Conservation (phyloP, 768 basidiomycete species). For the Trametes villosa region DNA sequence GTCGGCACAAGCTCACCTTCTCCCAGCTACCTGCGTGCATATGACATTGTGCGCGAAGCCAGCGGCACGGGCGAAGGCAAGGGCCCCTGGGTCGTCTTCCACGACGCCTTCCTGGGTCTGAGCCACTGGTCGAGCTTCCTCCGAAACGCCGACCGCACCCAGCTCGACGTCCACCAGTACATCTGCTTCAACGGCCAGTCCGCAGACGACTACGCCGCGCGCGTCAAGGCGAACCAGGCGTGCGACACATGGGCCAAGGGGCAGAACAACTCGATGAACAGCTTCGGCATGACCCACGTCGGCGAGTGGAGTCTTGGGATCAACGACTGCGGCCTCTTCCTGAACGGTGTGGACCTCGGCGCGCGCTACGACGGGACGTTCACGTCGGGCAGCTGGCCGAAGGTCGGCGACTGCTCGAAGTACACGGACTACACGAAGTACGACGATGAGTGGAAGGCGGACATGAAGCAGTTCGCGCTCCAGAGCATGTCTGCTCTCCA, state of each 20-base stretch:
- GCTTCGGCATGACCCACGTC: slow-evolving; percentile 80
- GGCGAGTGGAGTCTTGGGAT: slow-evolving; percentile 92
- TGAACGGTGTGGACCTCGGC: slow-evolving; percentile 79
- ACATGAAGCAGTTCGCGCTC: slow-evolving; percentile 72
- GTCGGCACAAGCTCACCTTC: not conserved
- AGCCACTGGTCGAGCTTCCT: slow-evolving; percentile 72
- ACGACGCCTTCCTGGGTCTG: slow-evolving; percentile 83
- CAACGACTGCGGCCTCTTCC: slow-evolving; percentile 77
- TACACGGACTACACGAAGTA: slow-evolving; percentile 83
- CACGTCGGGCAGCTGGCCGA: slow-evolving; percentile 39
- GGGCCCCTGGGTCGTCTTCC: slow-evolving; percentile 83
- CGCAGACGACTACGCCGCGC: slow-evolving; percentile 57
- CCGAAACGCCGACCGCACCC: slow-evolving; percentile 77
- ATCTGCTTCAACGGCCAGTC: slow-evolving; percentile 72
- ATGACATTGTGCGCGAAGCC: slow-evolving; percentile 77
- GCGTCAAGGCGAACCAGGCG: slow-evolving; percentile 52
- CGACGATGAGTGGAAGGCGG: slow-evolving; percentile 59
- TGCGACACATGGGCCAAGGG: slow-evolving; percentile 71
- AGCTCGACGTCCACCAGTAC: slow-evolving; percentile 89
- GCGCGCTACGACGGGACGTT: slow-evolving; percentile 91
- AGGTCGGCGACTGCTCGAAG: slow-evolving; percentile 61
- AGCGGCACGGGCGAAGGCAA: slow-evolving; percentile 83
- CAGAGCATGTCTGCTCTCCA: slow-evolving; percentile 93
- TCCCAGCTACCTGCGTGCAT: slow-evolving; percentile 82
- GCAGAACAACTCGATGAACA: slow-evolving; percentile 77